phyloP scores from a whole-genome alignment of 345 rosid species.

The Syzygium aromaticum region DNA sequence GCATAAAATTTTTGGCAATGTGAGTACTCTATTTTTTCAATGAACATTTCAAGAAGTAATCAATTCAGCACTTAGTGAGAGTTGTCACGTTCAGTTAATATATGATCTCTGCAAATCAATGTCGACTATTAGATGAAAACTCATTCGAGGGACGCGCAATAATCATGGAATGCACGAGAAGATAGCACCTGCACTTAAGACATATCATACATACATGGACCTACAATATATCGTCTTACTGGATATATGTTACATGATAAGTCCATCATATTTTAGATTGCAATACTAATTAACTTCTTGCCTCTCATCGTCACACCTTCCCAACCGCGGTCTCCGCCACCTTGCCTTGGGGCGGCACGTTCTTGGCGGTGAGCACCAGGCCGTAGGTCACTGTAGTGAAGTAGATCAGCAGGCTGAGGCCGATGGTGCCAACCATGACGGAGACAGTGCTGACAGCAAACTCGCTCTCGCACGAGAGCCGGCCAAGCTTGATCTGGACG shows the following conservation, averaged over 20 bases:
- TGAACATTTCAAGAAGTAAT: neutral
- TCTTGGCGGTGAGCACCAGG: neutral
- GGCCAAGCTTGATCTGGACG: conserved; percentile 3
- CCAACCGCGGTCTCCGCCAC: neutral
- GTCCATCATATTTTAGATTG: neutral
- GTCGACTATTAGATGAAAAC: neutral
- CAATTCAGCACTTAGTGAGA: neutral
- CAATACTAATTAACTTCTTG: neutral
- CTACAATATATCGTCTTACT: neutral
- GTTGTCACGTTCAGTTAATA: neutral
- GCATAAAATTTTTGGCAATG: neutral
- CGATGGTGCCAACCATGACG: neutral
- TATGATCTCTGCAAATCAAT: neutral
- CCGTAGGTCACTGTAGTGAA: conserved; percentile 4
- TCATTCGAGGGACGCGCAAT: neutral
- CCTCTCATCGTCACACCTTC: neutral
- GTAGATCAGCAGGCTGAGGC: neutral
- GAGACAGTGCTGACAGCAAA: neutral
- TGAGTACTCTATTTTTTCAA: neutral
- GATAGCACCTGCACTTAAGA: neutral
- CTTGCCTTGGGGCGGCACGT: neutral
- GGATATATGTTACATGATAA: neutral
- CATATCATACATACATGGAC: neutral
- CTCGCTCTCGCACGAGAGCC: neutral
- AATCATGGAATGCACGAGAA: neutral